Conservation (phyloP, 2,329 filamentous ascomycete species). For the Sporothrix luriei region DNA sequence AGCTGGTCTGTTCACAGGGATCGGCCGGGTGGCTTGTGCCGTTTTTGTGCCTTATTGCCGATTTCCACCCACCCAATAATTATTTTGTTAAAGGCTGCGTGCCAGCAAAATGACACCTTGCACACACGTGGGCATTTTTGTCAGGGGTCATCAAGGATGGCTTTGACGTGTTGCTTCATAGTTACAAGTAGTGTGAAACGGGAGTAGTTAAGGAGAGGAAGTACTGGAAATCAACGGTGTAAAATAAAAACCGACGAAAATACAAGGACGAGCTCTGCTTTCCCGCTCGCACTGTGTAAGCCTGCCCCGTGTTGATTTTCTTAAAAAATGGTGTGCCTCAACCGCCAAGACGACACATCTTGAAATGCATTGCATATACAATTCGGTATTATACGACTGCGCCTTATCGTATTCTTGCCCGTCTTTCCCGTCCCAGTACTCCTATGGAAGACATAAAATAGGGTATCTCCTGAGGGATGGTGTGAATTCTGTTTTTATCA, state of each 20-base stretch:
- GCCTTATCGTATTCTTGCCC: not conserved
- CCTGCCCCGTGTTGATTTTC: not conserved
- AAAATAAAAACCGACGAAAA: not conserved
- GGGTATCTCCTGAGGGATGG: not conserved
- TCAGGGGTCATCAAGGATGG: not conserved
- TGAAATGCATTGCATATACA: not conserved
- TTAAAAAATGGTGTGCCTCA: too few relatives aligned
- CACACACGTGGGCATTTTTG: slow-evolving; percentile 5
- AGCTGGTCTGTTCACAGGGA: slow-evolving; percentile 5
- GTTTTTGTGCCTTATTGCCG: not conserved
- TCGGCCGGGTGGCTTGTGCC: slow-evolving; percentile 21
- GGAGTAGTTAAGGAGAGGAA: not conserved
- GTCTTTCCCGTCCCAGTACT: not conserved
- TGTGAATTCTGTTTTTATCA: not conserved
- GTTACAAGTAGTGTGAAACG: not conserved
- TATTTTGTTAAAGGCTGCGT: not conserved
- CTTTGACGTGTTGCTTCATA: not conserved
- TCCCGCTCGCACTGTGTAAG: slow-evolving; percentile 1
- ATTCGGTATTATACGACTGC: not conserved
- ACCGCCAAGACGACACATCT: too few relatives aligned
- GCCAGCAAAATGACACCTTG: not conserved
- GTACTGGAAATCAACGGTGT: not conserved
- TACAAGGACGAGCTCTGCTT: too few relatives aligned
- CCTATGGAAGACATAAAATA: not conserved
- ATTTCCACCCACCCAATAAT: not conserved